These are phyloP conservation scores for Cephaloascus fragrans DNA, from an alignment of 805 yeast genomes.

Conservation along the genomic window DNA sequence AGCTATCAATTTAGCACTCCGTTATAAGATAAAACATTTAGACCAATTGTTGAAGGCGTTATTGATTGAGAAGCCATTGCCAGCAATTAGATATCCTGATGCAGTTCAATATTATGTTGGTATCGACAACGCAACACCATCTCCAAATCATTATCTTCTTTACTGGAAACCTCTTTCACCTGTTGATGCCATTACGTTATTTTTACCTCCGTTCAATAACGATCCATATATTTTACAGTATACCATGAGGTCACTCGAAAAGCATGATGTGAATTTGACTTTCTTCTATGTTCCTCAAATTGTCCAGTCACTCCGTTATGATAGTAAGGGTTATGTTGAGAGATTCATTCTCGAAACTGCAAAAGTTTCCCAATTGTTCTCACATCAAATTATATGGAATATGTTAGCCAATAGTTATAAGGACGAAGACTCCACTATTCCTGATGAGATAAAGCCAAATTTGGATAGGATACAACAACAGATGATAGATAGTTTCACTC, in stretches of 20 bases:
- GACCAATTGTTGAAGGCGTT: conserved; percentile 31
- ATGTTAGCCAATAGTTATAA: conserved; percentile 88
- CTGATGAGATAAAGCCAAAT: conserved; percentile 75
- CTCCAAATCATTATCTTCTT: conserved; percentile 32
- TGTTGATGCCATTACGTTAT: conserved; percentile 73
- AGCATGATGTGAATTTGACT: conserved; percentile 77
- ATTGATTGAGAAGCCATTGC: conserved; percentile 47
- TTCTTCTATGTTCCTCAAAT: conserved; percentile 98
- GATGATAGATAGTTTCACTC: conserved; percentile 54
- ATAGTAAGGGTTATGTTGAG: conserved; percentile 75
- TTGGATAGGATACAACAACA: conserved; percentile 62
- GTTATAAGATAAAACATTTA: conserved; percentile 38
- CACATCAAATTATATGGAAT: conserved; percentile 98
- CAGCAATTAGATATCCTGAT: conserved; percentile 43
- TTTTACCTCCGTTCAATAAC: conserved; percentile 61
- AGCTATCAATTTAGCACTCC: conserved; percentile 59
- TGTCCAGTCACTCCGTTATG: conserved; percentile 85
- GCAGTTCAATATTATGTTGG: conserved; percentile 48
- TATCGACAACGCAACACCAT: conserved; percentile 22
- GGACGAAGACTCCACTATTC: conserved; percentile 77
- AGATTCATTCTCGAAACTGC: conserved; percentile 88
- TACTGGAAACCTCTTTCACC: conserved; percentile 78
- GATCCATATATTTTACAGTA: conserved; percentile 72
- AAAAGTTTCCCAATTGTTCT: conserved; percentile 79
- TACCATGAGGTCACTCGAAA: conserved; percentile 81